Base-by-base conservation (phyloP, 768 basidiomycete genomes). In the Podaxis sp. region DNA sequence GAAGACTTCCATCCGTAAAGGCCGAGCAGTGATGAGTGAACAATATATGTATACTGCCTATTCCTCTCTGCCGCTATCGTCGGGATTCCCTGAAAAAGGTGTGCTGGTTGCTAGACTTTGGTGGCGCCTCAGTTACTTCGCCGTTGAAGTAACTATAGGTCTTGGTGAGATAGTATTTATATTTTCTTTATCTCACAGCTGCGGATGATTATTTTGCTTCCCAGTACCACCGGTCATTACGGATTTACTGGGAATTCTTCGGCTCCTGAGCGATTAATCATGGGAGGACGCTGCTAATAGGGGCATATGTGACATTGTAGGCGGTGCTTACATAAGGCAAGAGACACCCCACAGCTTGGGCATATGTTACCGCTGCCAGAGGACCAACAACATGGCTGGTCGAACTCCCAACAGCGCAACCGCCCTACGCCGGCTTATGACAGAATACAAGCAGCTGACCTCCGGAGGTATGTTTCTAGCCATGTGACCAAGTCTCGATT, bases 351-450 rank as follows among this genome's bases (percentile, higher is more conserved):
- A 36, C 8, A 33, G n/a, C 19, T 38, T 37, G 36, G 17, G 27
- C 22, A 27, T 22, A 19, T 37, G 54, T 49, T 33, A 25, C 3
- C 25, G 19, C 15, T 50, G 46, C 33, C 33, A 33, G 33, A 9
- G 33, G 12, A 49, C 54, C 53, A 61, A 50, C 53, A 43, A 2
- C 29, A 67, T 67, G 87, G 80, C 78, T 71, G 72, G 83, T 64
- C 82, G 87, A 72, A 73, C 75, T 43, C 79, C 84, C 11, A 80
- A 73, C 57, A 86, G 75, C 66, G 76, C 87, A 37, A 95, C 93
- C 5, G 94, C 94, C 9, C 78, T 93, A 51, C 83, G 91, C 64
- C 83, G 94, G 49, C 80, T 96, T 57, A 96, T 96, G 95, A 94
- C 90, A 1, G 94, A 97, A 70, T 94, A 94, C 80, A 91, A 88